Conservation (phyloP, 768 basidiomycete genomes). For the Xerocomellus amylosporus region DNA sequence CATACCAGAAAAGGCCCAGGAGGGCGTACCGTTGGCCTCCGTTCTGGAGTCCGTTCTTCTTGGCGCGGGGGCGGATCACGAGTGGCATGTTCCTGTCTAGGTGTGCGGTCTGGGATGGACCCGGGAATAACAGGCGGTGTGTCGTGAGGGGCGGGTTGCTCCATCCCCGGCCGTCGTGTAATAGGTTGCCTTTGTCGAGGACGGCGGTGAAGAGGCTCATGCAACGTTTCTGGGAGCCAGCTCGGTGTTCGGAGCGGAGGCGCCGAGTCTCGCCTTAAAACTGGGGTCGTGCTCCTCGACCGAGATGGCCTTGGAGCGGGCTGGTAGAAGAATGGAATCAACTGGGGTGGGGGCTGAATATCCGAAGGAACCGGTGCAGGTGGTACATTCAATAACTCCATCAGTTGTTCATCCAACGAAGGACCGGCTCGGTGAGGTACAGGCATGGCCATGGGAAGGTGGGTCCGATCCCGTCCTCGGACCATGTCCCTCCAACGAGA, state of each 20-base stretch:
- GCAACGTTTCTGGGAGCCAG: constrained; percentile 21
- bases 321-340: constrained; percentile 55
- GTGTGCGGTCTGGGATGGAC: constrained; percentile 6
- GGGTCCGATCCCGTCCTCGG: constrained; percentile 25
- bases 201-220: constrained; percentile 10
- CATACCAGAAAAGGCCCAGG: constrained; percentile 24
- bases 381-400: constrained; percentile 55
- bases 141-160: not conserved
- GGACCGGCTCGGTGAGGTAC: constrained; percentile 42
- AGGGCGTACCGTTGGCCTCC: constrained; percentile 23
- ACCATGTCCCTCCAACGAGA: constrained; percentile 29
- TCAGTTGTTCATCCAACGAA: constrained; percentile 57
- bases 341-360: constrained; percentile 48
- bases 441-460: constrained; percentile 42
- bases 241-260: constrained; percentile 28
- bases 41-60: constrained; percentile 17
- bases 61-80: constrained; percentile 13
- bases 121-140: constrained; percentile 10
- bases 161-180: not conserved
- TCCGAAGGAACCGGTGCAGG: constrained; percentile 38
- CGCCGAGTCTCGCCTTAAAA: constrained; percentile 20
- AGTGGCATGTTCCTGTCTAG: not conserved
- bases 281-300: constrained; percentile 43
- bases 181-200: constrained; percentile 8
- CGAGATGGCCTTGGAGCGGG: constrained; percentile 41